Evolutionary conservation across 495 filamentous ascomycete species (phyloP), one percentile per base, ranked within the genome.

Genomic region (Podospora pseudoanserina): DNA sequence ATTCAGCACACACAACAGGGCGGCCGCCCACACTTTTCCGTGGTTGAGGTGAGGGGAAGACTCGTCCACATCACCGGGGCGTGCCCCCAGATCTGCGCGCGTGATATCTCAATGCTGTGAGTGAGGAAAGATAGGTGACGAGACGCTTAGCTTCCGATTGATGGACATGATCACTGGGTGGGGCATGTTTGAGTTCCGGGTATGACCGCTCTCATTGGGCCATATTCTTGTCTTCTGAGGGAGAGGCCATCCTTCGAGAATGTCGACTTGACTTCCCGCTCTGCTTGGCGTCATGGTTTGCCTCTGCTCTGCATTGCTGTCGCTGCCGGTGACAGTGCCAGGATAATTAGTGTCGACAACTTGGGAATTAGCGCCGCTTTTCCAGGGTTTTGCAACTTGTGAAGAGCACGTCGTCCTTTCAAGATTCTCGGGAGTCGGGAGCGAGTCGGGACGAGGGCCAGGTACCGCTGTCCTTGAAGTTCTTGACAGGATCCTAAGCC

Each of bases 121-220:
- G 23, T 2, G 44, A n/a, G 60, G 20, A 34, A 60, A 23, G 23
- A 23, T 23, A 23, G 2, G 15, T 39, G 34, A 11, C 3, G 34
- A 39, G 34, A 39, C 58, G 65, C 44, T 67, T 34, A 19, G 30
- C 67, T 65, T 69, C 70, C 62, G 67, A 69, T 69, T 72, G 70
- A 67, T 44, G 28, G 64, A 67, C 26, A 16, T 19, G 15, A 6
- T 11, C 39, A 5, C 19, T 6, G 60, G 5, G 30, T 26, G 28
- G 60, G 27, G 60, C 55, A 4, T 58, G n/a, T 6, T 58, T 26
- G 55, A 58, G n/a, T 16, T n/a, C 23, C 55, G 55, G 55, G 18
- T 26, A 26, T 58, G 23, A 0, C 55, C 55, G 55, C 4, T 26
- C 23, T 58, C 55, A 58, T 58, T 58, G 55, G 15, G 15, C 7